A percentile compares a stretch with the other conserved stretches of the same genome.
phyloP scores from a whole-genome alignment of 2,329 filamentous ascomycete genomes.

The Cadophora sp. region DNA sequence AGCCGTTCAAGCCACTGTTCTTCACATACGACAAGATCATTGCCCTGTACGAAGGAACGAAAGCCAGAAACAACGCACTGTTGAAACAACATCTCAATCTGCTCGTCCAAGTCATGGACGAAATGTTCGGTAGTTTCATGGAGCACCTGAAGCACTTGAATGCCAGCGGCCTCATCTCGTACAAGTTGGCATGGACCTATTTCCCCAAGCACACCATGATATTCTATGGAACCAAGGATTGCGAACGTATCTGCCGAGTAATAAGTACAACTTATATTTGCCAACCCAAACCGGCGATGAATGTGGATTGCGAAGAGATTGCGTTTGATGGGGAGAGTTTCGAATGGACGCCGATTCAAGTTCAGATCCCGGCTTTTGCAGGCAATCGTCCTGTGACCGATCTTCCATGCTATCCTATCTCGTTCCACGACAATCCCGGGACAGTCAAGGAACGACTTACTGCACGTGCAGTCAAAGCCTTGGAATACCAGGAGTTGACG shows the following conservation, averaged over 20 bases:
- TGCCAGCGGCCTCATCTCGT: slow-evolving; percentile 49
- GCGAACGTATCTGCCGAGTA: slow-evolving; percentile 48
- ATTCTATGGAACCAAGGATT: slow-evolving; percentile 49
- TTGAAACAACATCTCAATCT: slow-evolving; percentile 50
- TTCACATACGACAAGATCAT: slow-evolving; percentile 53
- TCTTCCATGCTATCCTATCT: slow-evolving; percentile 49
- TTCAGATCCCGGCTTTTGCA: slow-evolving; percentile 45
- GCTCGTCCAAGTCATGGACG: slow-evolving; percentile 50
- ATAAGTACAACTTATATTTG: slow-evolving; percentile 24
- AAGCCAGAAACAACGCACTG: slow-evolving; percentile 37
- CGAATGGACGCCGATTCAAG: slow-evolving; percentile 47
- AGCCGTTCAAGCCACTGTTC: slow-evolving; percentile 52
- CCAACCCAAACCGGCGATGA: slow-evolving; percentile 1
- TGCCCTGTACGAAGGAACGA: slow-evolving; percentile 38
- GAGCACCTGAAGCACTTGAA: slow-evolving; percentile 47
- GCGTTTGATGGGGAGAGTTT: slow-evolving; percentile 54
- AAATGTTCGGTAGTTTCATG: slow-evolving; percentile 51
- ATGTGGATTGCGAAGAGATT: slow-evolving; percentile 44
- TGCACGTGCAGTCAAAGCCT: slow-evolving; percentile 48
- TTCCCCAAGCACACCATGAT: slow-evolving; percentile 50
- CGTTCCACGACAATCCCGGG: slow-evolving; percentile 36
- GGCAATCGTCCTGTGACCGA: slow-evolving; percentile 52
- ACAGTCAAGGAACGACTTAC: slow-evolving; percentile 34
- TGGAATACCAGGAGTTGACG: slow-evolving; percentile 51
- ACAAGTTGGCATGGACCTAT: slow-evolving; percentile 52